These are phyloP conservation scores for Eucalyptus paniculata DNA, from an alignment of 345 rosid species.

Conservation along the genomic window DNA sequence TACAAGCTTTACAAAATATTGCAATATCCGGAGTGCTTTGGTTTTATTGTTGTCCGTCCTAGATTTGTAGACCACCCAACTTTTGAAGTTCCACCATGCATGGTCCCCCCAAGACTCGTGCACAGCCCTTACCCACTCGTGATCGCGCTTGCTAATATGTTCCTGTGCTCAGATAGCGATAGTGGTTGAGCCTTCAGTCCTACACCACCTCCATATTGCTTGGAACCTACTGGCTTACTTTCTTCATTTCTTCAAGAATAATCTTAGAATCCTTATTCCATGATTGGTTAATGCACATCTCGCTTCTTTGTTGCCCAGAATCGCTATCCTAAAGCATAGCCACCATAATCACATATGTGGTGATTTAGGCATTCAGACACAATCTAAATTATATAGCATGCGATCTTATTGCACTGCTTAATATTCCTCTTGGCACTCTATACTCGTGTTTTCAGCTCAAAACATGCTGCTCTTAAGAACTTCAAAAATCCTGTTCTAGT, in stretches of 20 bases:
- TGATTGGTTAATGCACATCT: background rate
- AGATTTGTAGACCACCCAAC: background rate
- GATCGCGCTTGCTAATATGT: background rate
- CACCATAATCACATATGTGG: background rate
- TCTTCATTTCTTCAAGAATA: background rate
- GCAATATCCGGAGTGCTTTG: background rate
- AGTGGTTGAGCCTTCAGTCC: background rate
- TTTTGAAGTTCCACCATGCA: background rate
- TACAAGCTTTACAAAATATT: background rate
- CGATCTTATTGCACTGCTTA: background rate
- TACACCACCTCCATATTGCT: background rate
- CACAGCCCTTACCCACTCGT: background rate
- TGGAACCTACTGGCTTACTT: background rate
- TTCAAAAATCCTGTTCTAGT: background rate
- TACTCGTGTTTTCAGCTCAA: background rate
- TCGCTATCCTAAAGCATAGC: background rate
- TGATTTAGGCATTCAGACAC: background rate
- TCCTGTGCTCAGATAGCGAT: background rate
- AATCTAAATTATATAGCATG: background rate
- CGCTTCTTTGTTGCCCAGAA: background rate
- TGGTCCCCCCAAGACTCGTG: background rate
- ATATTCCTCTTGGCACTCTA: background rate
- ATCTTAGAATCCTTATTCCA: background rate
- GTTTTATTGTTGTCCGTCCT: background rate
- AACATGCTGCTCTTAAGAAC: background rate